phyloP scores from a whole-genome alignment of 1,284 basidiomycete species.

The Cystobasidiaceae sp. region DNA sequence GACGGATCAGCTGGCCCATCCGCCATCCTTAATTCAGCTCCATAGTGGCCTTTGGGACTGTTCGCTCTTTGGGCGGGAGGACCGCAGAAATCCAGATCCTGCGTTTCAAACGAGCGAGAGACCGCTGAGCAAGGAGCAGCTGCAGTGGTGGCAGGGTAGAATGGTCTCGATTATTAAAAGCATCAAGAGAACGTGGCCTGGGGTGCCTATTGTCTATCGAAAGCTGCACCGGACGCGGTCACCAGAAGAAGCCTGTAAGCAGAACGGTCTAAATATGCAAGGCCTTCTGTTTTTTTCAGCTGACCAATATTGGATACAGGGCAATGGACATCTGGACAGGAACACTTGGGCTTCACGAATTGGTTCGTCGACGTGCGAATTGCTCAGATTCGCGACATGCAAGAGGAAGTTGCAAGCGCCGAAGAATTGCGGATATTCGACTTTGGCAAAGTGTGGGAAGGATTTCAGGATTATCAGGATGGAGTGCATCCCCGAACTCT shows the following conservation, averaged over 20 bases:
- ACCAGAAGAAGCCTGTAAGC: conserved; percentile 34
- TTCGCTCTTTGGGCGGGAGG: conserved; percentile 38
- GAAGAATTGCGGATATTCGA: conserved; percentile 38
- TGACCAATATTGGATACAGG: not conserved
- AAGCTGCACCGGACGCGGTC: conserved; percentile 37
- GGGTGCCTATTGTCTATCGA: conserved; percentile 36
- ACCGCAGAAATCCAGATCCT: conserved; percentile 37
- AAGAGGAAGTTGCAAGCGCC: conserved; percentile 34
- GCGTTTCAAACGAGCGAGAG: conserved; percentile 34
- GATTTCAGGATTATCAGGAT: conserved; percentile 36
- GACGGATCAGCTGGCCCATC: conserved; percentile 35
- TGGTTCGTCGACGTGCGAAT: conserved; percentile 42
- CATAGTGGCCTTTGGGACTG: conserved; percentile 43
- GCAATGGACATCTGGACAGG: not conserved
- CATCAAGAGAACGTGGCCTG: conserved; percentile 37
- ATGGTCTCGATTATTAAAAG: conserved; percentile 34
- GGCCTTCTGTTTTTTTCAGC: no score
- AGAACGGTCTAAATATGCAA: no score
- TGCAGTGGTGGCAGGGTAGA: conserved; percentile 39
- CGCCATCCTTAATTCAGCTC: conserved; percentile 39
- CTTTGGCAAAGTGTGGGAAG: conserved; percentile 41
- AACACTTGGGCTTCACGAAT: conserved; percentile 36
- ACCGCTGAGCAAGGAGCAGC: conserved; percentile 36
- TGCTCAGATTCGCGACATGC: conserved; percentile 41
- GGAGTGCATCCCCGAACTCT: not conserved